Percentiles rank a stretch among this genome's conserved stretches.
phyloP scores from a whole-genome alignment of 1,284 basidiomycete species.

The Cutaneotrichosporon dermatis region DNA sequence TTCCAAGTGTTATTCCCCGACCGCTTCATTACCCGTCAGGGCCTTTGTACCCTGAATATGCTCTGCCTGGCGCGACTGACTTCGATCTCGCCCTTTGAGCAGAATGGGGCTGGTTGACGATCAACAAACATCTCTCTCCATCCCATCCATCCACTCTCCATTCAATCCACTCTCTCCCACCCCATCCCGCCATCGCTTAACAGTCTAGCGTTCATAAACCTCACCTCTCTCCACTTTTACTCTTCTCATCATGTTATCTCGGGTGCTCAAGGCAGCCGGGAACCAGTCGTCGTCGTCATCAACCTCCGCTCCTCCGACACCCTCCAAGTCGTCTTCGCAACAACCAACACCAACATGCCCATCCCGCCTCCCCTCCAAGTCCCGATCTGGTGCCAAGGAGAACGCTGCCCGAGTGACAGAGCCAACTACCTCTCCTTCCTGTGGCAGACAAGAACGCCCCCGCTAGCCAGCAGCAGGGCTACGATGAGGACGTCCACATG shows the following conservation, averaged over 20 bases:
- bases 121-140: constrained; percentile 8
- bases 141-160: constrained; percentile 3
- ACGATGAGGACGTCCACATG: constrained; percentile 47
- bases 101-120: constrained; percentile 1
- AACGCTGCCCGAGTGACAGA: constrained; percentile 30
- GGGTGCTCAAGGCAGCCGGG: constrained; percentile 14
- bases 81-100: neutral
- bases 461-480: constrained; percentile 21
- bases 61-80: neutral
- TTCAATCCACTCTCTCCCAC: neutral
- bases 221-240: neutral
- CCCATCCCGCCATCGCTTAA: neutral
- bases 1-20: neutral
- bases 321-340: neutral
- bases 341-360: constrained; percentile 11
- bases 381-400: constrained; percentile 22
- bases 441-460: constrained; percentile 32
- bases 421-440: constrained; percentile 46
- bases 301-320: constrained; percentile 3
- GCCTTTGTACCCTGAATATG: neutral
- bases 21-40: neutral
- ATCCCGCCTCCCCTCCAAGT: constrained; percentile 34
- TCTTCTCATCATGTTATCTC: constrained; percentile 9
- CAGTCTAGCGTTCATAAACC: neutral
- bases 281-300: constrained; percentile 16